These are phyloP conservation scores for Lentinula sp. DNA, from an alignment of 768 basidiomycete genomes.

Conservation along the genomic window DNA sequence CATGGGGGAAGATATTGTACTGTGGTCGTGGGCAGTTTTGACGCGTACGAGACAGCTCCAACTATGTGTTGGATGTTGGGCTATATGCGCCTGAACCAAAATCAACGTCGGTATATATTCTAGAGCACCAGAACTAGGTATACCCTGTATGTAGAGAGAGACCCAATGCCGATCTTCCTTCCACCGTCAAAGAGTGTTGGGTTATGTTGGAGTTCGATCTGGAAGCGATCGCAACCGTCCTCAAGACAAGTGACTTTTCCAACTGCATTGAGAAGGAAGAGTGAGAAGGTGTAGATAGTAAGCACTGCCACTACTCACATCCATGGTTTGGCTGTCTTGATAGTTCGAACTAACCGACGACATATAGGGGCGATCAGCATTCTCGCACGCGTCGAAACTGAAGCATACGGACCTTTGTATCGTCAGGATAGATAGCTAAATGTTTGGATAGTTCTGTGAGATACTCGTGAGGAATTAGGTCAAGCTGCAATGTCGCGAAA, in stretches of 20 bases:
- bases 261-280: neutral
- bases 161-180: conserved; percentile 1
- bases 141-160: conserved; percentile 1
- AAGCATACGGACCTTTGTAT: neutral
- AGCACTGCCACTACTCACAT: neutral
- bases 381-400: neutral
- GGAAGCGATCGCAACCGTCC: neutral
- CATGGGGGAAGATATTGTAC: neutral
- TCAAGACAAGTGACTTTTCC: conserved; percentile 3
- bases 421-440: neutral
- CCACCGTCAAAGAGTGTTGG: neutral
- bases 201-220: neutral
- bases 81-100: neutral
- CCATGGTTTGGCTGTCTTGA: neutral
- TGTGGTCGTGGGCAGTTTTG: neutral
- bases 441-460: neutral
- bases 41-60: neutral
- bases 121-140: neutral
- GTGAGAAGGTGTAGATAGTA: neutral
- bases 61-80: neutral
- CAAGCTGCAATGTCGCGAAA: neutral
- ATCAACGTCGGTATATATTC: neutral
- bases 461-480: neutral
- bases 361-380: neutral
- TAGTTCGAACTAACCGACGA: neutral